Evolutionary conservation across 176 grass and related monocot genomes (phyloP).

Genomic region (Carex littledalei): DNA sequence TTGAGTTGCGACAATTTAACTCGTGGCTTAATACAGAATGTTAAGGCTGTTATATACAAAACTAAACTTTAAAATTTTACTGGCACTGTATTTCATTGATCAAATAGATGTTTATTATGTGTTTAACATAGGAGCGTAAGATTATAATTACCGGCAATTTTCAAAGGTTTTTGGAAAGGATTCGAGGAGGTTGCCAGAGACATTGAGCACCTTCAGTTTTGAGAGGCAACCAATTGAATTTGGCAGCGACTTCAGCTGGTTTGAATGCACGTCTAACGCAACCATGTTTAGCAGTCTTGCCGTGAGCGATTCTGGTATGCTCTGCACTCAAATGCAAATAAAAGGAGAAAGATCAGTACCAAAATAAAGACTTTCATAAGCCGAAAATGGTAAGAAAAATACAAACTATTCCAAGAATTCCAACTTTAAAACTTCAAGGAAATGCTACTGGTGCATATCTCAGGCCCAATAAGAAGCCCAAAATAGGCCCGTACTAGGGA

Average conservation of each 20-base stretch:
- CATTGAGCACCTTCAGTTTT: constrained; percentile 84
- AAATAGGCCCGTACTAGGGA: not conserved
- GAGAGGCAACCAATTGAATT: constrained; percentile 98
- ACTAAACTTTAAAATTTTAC: not conserved
- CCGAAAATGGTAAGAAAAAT: not conserved
- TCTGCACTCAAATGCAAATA: constrained; percentile 33
- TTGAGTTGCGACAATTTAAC: not conserved
- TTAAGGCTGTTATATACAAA: not conserved
- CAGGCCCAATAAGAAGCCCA: not conserved
- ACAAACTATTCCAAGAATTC: not conserved
- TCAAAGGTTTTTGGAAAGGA: constrained; percentile 74
- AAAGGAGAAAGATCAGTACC: not conserved
- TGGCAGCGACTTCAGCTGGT: constrained; percentile 81
- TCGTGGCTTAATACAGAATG: not conserved
- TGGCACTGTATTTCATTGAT: not conserved
- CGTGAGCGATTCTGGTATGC: constrained; percentile 82
- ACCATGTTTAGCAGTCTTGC: constrained; percentile 81
- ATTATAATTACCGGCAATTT: constrained; percentile 63
- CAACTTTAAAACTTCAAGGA: not conserved
- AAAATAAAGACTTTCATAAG: not conserved
- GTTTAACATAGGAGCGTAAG: not conserved
- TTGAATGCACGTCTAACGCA: constrained; percentile 83
- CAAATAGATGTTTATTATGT: not conserved
- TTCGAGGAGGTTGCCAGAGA: constrained; percentile 84
- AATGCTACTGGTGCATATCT: not conserved